Evolutionary conservation across 2,329 filamentous ascomycete species (phyloP), one percentile per base, ranked within the genome.

Genomic region (Xylariaceae sp.): DNA sequence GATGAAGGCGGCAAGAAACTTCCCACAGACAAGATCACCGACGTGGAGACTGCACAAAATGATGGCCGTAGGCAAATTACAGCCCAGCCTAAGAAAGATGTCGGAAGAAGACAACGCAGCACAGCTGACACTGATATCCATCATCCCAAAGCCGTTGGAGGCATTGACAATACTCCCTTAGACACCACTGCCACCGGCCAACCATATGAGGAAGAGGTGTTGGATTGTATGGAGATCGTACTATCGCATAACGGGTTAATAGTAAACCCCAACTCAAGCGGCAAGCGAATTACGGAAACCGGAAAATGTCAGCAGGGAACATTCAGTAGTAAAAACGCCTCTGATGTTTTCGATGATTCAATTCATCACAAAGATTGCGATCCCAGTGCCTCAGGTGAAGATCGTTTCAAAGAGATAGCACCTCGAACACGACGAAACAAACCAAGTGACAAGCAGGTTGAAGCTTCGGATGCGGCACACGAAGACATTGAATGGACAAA

Each of bases 381-480:
- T 49, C 9, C 40, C 41, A 32, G 20, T 18, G 29, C 40, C 2
- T 45, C 41, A 14, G 18, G 40, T 7, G 32, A 44, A 14, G 50
- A 58, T 16, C 7, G 18, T 43, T 40, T 43, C 26, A 21, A 52
- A 23, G 46, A 54, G 14, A 44, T 20, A 19, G 47, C 29, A 41
- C 12, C 49, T 48, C n/a, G 18, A 45, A 42, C 20, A 23, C 44
- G 18, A 20, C n/a, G 26, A 7, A 51, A 32, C 19, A 23, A 20
- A 20, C 20, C n/a, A 20, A 48, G 23, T 16, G 32, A 45, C 9
- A 40, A 19, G 40, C 48, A 14, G 40, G 40, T 12, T 41, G 44
- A 18, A 2, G 12, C 7, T 18, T 19, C 40, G 10, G 43, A 20
- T 23, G 6, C 21, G 10, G 40, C 21, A 21, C 37, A 32, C 16